Conservation (phyloP, 331 rosid species). For the Cucumis variabilis region DNA sequence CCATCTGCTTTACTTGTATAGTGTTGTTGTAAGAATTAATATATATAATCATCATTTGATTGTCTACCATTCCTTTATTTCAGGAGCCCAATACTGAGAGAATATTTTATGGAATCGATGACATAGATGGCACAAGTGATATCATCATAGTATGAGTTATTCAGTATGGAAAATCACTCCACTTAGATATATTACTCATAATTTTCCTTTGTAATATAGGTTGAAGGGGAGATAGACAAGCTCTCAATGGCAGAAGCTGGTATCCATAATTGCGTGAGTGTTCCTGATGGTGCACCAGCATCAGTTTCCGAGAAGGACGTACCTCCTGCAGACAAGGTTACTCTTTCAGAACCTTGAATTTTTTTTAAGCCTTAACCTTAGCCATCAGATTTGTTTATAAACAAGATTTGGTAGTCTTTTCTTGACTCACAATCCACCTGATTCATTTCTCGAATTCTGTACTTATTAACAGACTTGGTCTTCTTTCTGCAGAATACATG, state of each 20-base stretch:
- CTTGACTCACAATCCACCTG: neutral
- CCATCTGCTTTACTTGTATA: neutral
- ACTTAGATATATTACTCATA: conserved; percentile 21
- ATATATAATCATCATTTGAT: conserved; percentile 10
- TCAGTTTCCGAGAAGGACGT: conserved; percentile 68
- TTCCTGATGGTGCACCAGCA: conserved; percentile 98
- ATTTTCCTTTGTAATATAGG: conserved; percentile 54
- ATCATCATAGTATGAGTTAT: conserved; percentile 77
- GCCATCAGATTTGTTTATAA: conserved; percentile 8
- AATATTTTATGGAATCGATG: conserved; percentile 93
- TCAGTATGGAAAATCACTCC: conserved; percentile 27
- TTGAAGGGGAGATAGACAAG: conserved; percentile 99
- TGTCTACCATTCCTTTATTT: conserved; percentile 39
- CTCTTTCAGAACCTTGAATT: neutral
- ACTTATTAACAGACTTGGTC: neutral
- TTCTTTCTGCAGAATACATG: neutral
- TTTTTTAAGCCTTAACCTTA: neutral
- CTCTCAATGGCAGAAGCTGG: conserved; percentile 99
- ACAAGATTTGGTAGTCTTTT: neutral
- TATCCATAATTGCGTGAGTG: conserved; percentile 86
- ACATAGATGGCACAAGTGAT: conserved; percentile 73
- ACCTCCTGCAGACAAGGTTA: conserved; percentile 77
- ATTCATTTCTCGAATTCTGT: neutral
- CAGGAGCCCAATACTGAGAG: conserved; percentile 93
- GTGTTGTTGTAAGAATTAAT: neutral